A percentile compares a stretch with the other conserved stretches of the same genome.
phyloP scores from a whole-genome alignment of 2,329 filamentous ascomycete species.

The Ophiostoma triangulosporum region DNA sequence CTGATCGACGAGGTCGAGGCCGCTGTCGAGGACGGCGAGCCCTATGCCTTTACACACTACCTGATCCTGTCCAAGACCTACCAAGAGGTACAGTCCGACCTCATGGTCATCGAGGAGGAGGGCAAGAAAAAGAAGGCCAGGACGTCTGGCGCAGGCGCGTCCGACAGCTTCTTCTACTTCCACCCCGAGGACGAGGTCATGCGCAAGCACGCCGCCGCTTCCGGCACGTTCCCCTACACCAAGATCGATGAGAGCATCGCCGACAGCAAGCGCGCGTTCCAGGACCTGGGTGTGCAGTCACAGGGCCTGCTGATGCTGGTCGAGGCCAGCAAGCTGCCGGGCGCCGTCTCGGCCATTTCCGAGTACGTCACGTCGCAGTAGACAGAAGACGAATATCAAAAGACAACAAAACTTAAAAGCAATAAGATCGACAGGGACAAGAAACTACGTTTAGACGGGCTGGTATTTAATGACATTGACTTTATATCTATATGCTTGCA shows the following conservation, averaged over 20 bases:
- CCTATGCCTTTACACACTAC: constrained; percentile 88
- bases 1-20: constrained; percentile 80
- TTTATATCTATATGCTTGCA: constrained; percentile 8
- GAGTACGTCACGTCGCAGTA: constrained; percentile 52
- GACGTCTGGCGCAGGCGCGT: neutral
- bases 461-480: neutral
- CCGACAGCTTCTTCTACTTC: constrained; percentile 61
- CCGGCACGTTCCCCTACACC: constrained; percentile 62
- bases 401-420: constrained; percentile 1
- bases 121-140: constrained; percentile 44
- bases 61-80: constrained; percentile 88
- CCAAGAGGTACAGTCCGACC: constrained; percentile 66
- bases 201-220: constrained; percentile 58
- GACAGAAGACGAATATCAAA: constrained; percentile 3
- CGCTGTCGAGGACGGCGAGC: constrained; percentile 79
- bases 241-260: constrained; percentile 69
- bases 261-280: constrained; percentile 88
- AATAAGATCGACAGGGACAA: neutral
- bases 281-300: constrained; percentile 79
- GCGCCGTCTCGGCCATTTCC: constrained; percentile 60
- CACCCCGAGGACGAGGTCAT: constrained; percentile 91
- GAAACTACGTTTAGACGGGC: too few relatives aligned
- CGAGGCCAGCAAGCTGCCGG: constrained; percentile 62
- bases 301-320: constrained; percentile 78
- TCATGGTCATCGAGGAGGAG: constrained; percentile 24